Percentiles rank a stretch among this genome's conserved stretches.
These are phyloP conservation scores for Diospyros lotus DNA, from an alignment of 148 eudicot species.

Conservation along the genomic window DNA sequence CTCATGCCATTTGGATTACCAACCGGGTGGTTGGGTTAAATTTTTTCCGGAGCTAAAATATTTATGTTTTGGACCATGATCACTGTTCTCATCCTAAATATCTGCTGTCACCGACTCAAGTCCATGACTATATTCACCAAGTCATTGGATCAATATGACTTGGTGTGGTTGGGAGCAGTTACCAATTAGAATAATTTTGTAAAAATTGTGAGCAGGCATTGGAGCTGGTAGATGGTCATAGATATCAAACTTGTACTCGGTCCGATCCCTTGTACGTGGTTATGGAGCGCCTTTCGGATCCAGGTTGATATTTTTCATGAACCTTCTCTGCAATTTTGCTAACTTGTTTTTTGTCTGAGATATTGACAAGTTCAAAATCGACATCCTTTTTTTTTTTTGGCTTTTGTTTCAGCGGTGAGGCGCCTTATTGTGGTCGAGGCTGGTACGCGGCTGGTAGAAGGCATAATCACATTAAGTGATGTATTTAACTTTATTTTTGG, in stretches of 20 bases:
- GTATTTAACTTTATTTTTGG: constrained; percentile 29
- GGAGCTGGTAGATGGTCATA: constrained; percentile 22
- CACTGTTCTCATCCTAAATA: too few relatives aligned
- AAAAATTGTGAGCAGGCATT: constrained; percentile 25
- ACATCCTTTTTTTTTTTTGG: not conserved
- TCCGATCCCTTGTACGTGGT: constrained; percentile 41
- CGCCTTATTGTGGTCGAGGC: constrained; percentile 37
- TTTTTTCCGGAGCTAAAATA: too few relatives aligned
- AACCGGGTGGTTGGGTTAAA: too few relatives aligned
- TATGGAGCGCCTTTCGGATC: constrained; percentile 45
- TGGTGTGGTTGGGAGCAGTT: not conserved
- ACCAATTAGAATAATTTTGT: not conserved
- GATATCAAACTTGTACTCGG: constrained; percentile 37
- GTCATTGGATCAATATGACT: not conserved
- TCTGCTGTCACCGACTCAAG: not conserved
- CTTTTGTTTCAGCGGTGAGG: constrained; percentile 35
- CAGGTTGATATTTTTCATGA: constrained; percentile 23
- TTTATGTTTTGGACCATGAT: too few relatives aligned
- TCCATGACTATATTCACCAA: not conserved
- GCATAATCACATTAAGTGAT: constrained; percentile 43
- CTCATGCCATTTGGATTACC: too few relatives aligned
- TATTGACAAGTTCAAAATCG: not conserved
- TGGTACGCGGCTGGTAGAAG: constrained; percentile 32
- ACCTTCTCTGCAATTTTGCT: not conserved
- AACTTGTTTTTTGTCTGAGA: too few relatives aligned